Evolutionary conservation across 768 basidiomycete species (phyloP).

Genomic region (Omphalotus guepiniiformis): DNA sequence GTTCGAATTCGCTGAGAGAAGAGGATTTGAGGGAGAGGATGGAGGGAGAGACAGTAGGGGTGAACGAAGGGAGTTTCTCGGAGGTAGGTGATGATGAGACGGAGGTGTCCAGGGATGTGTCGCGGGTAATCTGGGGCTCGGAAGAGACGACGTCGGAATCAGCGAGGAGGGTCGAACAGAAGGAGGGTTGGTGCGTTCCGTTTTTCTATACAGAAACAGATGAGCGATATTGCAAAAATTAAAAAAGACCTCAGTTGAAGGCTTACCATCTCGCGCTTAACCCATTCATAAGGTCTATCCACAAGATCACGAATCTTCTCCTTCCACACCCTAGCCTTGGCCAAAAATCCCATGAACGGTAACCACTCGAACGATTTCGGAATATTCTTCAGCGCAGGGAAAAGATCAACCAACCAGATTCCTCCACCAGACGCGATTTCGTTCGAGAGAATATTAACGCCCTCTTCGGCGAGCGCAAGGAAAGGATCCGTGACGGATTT

Average conservation of each 20-base stretch:
- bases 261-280: constrained; percentile 54
- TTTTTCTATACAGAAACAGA: constrained; percentile 29
- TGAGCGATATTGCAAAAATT: constrained; percentile 8
- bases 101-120: no score
- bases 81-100: neutral
- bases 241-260: constrained; percentile 1
- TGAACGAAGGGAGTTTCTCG: no score
- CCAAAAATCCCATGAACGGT: constrained; percentile 65
- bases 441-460: constrained; percentile 36
- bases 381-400: constrained; percentile 48
- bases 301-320: constrained; percentile 60
- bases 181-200: constrained; percentile 34
- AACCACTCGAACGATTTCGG: constrained; percentile 47
- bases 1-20: constrained; percentile 53
- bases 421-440: constrained; percentile 39
- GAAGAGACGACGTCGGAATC: constrained; percentile 15
- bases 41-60: no score
- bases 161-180: constrained; percentile 30
- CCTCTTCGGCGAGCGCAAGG: constrained; percentile 37
- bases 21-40: no score
- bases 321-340: constrained; percentile 59
- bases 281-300: constrained; percentile 56
- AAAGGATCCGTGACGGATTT: constrained; percentile 34
- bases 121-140: no score
- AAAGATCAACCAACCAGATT: constrained; percentile 47